Evolutionary conservation across 176 grass and related monocot species (phyloP).

Genomic region (Triticum dicoccoides): DNA sequence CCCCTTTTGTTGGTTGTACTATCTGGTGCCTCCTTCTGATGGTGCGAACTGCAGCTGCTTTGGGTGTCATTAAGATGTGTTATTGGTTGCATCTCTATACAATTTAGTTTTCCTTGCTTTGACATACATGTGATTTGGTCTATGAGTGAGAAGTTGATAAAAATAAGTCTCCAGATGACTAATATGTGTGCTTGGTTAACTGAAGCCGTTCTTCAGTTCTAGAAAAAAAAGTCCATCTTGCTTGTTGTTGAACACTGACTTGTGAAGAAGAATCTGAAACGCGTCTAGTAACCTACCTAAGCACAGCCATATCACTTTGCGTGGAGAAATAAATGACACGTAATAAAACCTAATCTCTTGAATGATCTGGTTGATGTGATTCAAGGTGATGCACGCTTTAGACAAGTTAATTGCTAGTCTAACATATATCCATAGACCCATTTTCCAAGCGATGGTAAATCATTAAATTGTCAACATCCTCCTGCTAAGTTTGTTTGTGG

Average conservation of each 20-base stretch:
- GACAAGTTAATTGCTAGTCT: background rate
- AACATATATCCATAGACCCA: background rate
- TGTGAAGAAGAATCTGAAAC: background rate
- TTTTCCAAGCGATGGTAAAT: background rate
- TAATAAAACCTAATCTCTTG: background rate
- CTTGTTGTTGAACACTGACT: constrained; percentile 13
- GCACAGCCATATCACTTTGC: background rate
- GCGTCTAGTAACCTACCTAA: background rate
- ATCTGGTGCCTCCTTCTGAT: background rate
- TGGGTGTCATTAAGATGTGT: background rate
- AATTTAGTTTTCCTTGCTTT: background rate
- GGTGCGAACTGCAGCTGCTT: background rate
- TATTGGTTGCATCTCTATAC: background rate
- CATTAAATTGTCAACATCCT: background rate
- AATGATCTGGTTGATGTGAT: constrained; percentile 23
- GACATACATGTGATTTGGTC: background rate
- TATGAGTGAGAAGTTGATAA: background rate
- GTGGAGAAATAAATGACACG: constrained; percentile 27
- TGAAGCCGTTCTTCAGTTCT: background rate
- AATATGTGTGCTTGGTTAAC: constrained; percentile 3
- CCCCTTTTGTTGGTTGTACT: background rate
- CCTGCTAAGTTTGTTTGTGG: constrained; percentile 5
- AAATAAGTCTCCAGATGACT: background rate
- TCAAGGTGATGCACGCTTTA: constrained; percentile 20
- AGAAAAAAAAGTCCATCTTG: background rate